These are phyloP conservation scores for Centrapalus pauciflorus DNA, from an alignment of 129 eudicot genomes.

Conservation along the genomic window DNA sequence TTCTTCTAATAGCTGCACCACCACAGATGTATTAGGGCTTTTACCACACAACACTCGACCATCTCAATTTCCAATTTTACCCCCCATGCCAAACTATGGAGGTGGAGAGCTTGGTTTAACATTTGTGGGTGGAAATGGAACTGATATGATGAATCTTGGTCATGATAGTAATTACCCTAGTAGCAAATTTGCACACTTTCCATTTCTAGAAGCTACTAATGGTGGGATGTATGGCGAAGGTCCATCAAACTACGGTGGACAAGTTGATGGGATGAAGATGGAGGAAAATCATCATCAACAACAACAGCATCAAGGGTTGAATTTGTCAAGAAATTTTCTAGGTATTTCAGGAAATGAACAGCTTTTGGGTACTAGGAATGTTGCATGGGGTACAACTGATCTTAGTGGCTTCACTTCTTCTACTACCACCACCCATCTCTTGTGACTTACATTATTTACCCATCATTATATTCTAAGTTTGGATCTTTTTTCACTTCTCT, in stretches of 20 bases:
- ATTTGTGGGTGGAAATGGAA: slow-evolving; percentile 27
- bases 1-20: slow-evolving; percentile 29
- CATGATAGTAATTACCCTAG: slow-evolving; percentile 20
- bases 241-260: slow-evolving; percentile 19
- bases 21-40: slow-evolving; percentile 27
- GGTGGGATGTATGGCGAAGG: slow-evolving; percentile 30
- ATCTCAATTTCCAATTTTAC: slow-evolving; percentile 31
- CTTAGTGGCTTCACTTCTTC: slow-evolving; percentile 28
- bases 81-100: slow-evolving; percentile 31
- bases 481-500: slow-evolving; percentile 12
- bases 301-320: slow-evolving; percentile 21
- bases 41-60: slow-evolving; percentile 5
- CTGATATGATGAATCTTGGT: slow-evolving; percentile 20
- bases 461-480: slow-evolving; percentile 24
- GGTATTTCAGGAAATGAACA: slow-evolving; percentile 33
- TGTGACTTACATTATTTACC: slow-evolving; percentile 31
- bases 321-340: slow-evolving; percentile 30
- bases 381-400: slow-evolving; percentile 40
- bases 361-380: slow-evolving; percentile 29
- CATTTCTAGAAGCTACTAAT: slow-evolving; percentile 21
- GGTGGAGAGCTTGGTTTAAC: slow-evolving; percentile 32
- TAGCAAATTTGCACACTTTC: slow-evolving; percentile 24
- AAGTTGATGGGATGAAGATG: slow-evolving; percentile 24
- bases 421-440: slow-evolving; percentile 28
- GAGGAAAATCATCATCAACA: slow-evolving; percentile 31